Percentiles rank a stretch among this genome's conserved stretches.
Conservation (phyloP, 31 red algal species). For the Bonnemaisonia californica region DNA sequence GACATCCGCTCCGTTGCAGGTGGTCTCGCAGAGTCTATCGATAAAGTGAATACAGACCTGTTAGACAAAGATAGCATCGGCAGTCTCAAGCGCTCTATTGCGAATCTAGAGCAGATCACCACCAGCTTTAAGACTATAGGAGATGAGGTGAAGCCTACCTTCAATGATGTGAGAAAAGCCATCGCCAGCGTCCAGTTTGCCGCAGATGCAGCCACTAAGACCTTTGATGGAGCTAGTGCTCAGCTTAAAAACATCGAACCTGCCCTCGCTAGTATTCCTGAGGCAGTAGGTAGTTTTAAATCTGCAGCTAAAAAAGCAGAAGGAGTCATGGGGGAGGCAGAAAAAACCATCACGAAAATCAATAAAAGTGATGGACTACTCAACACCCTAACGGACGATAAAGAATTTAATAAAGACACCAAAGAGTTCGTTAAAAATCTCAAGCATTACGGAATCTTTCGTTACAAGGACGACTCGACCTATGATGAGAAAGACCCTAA, state of each 20-base stretch:
- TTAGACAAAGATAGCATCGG: neutral
- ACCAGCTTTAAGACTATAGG: neutral
- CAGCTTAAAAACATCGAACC: constrained; percentile 12
- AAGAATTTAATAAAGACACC: constrained; percentile 15
- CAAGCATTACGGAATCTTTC: constrained; percentile 19
- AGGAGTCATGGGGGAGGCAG: neutral
- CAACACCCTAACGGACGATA: constrained; percentile 23
- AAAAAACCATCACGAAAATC: constrained; percentile 2
- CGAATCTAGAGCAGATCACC: constrained; percentile 1
- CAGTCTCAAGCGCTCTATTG: constrained; percentile 9
- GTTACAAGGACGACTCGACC: constrained; percentile 3
- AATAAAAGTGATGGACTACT: constrained; percentile 12
- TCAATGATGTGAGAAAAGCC: constrained; percentile 1
- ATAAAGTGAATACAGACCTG: neutral
- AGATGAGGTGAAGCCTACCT: neutral
- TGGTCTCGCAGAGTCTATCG: constrained; percentile 10
- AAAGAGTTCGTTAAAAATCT: constrained; percentile 23
- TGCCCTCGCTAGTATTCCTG: constrained; percentile 1
- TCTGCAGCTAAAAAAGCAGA: constrained; percentile 4
- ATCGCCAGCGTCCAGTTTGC: constrained; percentile 9
- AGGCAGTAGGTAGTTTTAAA: neutral
- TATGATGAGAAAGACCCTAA: constrained; percentile 8
- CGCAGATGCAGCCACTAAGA: neutral
- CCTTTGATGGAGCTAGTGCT: constrained; percentile 9
- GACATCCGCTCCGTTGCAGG: constrained; percentile 9